These are phyloP conservation scores for Mallotus nudiflorus DNA, from an alignment of 345 rosid species.

Conservation along the genomic window DNA sequence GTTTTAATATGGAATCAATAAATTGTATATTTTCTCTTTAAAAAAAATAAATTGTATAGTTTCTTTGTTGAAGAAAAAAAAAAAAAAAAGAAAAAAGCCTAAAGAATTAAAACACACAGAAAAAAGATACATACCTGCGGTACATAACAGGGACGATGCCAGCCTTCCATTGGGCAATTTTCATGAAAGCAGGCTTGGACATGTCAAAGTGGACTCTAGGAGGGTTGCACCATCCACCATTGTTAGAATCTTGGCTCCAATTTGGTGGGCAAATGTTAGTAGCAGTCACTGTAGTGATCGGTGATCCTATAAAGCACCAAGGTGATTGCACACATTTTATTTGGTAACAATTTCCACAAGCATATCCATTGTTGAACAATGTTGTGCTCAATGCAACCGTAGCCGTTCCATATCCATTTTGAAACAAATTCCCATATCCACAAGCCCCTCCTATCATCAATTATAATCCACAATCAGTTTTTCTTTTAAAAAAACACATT, in stretches of 20 bases:
- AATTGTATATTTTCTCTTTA: too few relatives aligned
- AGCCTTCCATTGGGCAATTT: slow-evolving; percentile 78
- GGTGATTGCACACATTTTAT: slow-evolving; percentile 57
- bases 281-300: slow-evolving; percentile 60
- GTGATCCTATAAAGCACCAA: slow-evolving; percentile 42
- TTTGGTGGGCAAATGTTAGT: slow-evolving; percentile 90
- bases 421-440: slow-evolving; percentile 70
- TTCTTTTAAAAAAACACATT: neutral
- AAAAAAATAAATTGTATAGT: too few relatives aligned
- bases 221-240: slow-evolving; percentile 94
- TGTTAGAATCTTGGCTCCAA: slow-evolving; percentile 55
- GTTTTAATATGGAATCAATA: too few relatives aligned
- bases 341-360: slow-evolving; percentile 78
- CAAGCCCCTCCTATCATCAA: slow-evolving; percentile 75
- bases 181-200: slow-evolving; percentile 89
- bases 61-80: too few relatives aligned
- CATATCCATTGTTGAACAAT: slow-evolving; percentile 68
- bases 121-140: slow-evolving; percentile 47
- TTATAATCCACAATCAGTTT: too few relatives aligned
- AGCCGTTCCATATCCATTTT: slow-evolving; percentile 62
- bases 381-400: slow-evolving; percentile 73
- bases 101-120: neutral
- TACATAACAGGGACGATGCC: slow-evolving; percentile 76
- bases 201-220: slow-evolving; percentile 81
- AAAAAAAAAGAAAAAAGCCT: neutral